These are phyloP conservation scores for Peziza echinospora DNA, from an alignment of 495 filamentous ascomycete genomes.

Conservation along the genomic window DNA sequence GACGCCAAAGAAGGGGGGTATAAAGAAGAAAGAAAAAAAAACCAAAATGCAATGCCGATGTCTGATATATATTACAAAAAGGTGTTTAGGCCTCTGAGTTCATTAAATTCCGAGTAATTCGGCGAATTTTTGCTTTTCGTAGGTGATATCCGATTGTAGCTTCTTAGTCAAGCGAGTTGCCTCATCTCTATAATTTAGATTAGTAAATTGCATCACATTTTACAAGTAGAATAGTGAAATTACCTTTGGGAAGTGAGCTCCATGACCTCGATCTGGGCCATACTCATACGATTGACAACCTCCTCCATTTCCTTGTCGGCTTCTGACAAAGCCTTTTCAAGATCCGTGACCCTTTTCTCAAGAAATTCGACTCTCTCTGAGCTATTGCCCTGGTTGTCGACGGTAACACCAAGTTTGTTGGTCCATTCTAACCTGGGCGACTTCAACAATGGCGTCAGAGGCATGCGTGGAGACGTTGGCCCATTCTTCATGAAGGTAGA, in stretches of 20 bases:
- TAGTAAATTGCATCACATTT: slow-evolving; percentile 8
- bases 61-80: too few species aligned
- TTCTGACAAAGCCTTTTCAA: slow-evolving; percentile 60
- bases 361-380: slow-evolving; percentile 21
- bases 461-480: slow-evolving; percentile 30
- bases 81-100: background rate
- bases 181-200: slow-evolving; percentile 40
- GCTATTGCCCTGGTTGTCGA: slow-evolving; percentile 27
- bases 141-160: slow-evolving; percentile 40
- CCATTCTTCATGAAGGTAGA: slow-evolving; percentile 20
- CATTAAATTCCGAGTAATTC: slow-evolving; percentile 7
- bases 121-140: slow-evolving; percentile 13
- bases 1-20: too few species aligned
- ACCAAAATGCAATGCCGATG: too few species aligned
- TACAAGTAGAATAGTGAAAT: slow-evolving; percentile 16
- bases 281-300: slow-evolving; percentile 78
- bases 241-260: slow-evolving; percentile 76
- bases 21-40: too few species aligned
- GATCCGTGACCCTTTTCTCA: slow-evolving; percentile 51
- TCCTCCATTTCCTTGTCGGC: slow-evolving; percentile 89
- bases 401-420: slow-evolving; percentile 29
- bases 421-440: slow-evolving; percentile 22
- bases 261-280: slow-evolving; percentile 82
- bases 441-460: slow-evolving; percentile 33
- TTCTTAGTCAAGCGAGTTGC: slow-evolving; percentile 62